A percentile compares a stretch with the other conserved stretches of the same genome.
These are phyloP conservation scores for Microbotryum lychnidis-dioicae DNA, from an alignment of 1,284 basidiomycete genomes.

Conservation along the genomic window DNA sequence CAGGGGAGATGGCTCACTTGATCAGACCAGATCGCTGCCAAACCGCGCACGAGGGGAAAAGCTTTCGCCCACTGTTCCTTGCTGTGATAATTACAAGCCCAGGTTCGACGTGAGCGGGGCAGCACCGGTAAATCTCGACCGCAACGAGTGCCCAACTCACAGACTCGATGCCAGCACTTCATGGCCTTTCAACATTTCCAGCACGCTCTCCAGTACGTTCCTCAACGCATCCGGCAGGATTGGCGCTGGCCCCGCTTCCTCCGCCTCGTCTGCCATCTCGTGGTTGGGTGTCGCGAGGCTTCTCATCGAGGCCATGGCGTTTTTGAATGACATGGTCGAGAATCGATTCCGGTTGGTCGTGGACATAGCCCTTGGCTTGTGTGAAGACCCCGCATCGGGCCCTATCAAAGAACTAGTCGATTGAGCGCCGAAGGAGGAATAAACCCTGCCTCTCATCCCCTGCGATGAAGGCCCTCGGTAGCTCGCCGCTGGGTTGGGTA, in stretches of 20 bases:
- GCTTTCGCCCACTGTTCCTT: slow-evolving; percentile 19
- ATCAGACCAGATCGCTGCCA: slow-evolving; percentile 86
- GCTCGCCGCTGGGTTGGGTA: no score
- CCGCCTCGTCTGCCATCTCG: background rate
- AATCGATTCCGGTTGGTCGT: no score
- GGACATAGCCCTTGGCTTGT: no score
- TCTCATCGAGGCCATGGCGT: no score
- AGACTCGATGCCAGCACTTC: slow-evolving; percentile 69
- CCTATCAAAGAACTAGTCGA: no score
- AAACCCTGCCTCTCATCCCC: no score
- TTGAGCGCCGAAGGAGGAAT: no score
- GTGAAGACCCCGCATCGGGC: no score
- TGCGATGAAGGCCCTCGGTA: no score
- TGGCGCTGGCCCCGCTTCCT: slow-evolving; percentile 38
- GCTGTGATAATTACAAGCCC: background rate
- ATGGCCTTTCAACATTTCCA: slow-evolving; percentile 77
- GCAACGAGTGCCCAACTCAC: slow-evolving; percentile 84
- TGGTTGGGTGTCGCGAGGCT: no score
- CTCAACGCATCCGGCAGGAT: slow-evolving; percentile 76
- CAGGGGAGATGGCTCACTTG: slow-evolving; percentile 55
- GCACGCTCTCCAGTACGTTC: slow-evolving; percentile 73
- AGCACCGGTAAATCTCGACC: slow-evolving; percentile 43
- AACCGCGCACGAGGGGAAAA: slow-evolving; percentile 64
- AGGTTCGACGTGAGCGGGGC: no score
- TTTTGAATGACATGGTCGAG: no score